Base-by-base conservation (phyloP, 768 basidiomycete genomes). In the Termitomyces heimii region DNA sequence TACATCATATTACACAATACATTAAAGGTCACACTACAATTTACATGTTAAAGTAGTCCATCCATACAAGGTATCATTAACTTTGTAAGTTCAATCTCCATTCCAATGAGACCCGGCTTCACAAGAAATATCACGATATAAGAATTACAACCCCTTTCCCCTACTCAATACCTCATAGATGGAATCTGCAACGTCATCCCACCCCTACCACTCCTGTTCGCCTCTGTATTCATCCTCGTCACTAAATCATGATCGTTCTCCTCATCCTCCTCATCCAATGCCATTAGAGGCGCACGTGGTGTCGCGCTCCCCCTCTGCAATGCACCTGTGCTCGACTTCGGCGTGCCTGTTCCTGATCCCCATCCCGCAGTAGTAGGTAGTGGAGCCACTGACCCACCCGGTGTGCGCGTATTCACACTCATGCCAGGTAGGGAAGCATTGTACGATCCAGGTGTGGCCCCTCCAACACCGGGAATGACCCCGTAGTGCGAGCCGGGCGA, bases 161-260 rank as follows among this genome's bases (percentile, higher is more conserved):
- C 47, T 2, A 13, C 14, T 43, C 39, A 40, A 5, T 53, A 32
- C 5, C 24, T 31, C 14, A 44, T 22, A 8, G 53, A 42, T 29
- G 53, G 32, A 37, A 54, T 46, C 14, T 10, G 34, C 54, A 48
- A 22, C 26, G 37, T 55, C 28, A 14, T 14, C 3, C 50, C 48
- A 3, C 49, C 56, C 8, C 31, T 53, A 14, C 52, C 57, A 34
- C 45, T 53, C n/a, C 52, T n/a, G 20, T 58, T 58, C 28, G 50
- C 57, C 37, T 53, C 52, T 12, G 57, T 58, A 48, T 58, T 58
- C 26, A 32, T 16, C 44, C 57, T 46, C 5, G 57, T 58, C 18
- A 20, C 8, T 31, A 58, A 20, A 31, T 57, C 57, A 31, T 57
- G 32, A 50, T 47, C 57, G 32, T 53, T 26, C 42, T 44, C 46